Evolutionary conservation across 1,284 basidiomycete species (phyloP).

Genomic region (Boletus mariae): DNA sequence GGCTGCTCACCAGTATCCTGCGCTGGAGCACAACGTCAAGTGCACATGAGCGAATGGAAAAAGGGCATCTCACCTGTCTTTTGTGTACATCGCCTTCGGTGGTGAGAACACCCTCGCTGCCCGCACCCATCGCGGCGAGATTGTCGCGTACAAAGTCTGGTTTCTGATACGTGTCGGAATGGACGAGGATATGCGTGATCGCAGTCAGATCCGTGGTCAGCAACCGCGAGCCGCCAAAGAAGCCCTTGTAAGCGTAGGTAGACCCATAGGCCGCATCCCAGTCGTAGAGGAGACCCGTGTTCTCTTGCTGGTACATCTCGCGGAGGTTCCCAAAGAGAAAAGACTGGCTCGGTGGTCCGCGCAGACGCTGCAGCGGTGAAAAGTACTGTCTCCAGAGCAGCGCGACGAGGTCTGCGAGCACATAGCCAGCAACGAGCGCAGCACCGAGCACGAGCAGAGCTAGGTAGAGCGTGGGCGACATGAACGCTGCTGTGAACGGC

Average conservation of each 20-base stretch:
- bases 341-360: conserved; percentile 37
- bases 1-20: conserved; percentile 36
- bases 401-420: conserved; percentile 34
- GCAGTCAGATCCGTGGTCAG: conserved; percentile 60
- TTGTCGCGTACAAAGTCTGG: conserved; percentile 57
- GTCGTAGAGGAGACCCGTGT: conserved; percentile 45
- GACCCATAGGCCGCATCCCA: conserved; percentile 50
- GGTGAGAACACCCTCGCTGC: conserved; percentile 46
- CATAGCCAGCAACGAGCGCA: conserved; percentile 3
- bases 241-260: conserved; percentile 54
- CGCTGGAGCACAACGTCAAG: conserved; percentile 27
- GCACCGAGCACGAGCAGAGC: conserved; percentile 1
- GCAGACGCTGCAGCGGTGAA: conserved; percentile 40
- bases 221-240: conserved; percentile 51
- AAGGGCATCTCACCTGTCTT: conserved; percentile 40
- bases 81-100: conserved; percentile 53
- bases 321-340: conserved; percentile 55
- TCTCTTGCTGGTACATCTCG: conserved; percentile 56
- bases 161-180: conserved; percentile 64
- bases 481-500: not conserved
- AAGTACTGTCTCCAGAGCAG: conserved; percentile 35
- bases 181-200: conserved; percentile 55
- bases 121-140: conserved; percentile 52
- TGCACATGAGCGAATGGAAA: not conserved
- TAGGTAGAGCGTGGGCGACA: not conserved